phyloP scores from a whole-genome alignment of 2,329 filamentous ascomycete species.

The Coleophoma cylindrospora region DNA sequence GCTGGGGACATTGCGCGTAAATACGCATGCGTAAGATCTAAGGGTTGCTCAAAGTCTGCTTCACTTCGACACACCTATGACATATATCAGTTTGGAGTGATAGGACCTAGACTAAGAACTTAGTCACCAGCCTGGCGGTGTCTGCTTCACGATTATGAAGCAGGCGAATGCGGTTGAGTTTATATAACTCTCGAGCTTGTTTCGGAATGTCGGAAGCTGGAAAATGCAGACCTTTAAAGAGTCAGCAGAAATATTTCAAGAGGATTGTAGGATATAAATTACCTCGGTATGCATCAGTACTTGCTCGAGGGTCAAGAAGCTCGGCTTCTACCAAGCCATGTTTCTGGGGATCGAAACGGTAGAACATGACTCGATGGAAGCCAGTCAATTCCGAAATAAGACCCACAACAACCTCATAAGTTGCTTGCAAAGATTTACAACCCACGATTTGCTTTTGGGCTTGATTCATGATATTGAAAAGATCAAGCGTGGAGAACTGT shows the following conservation, averaged over 20 bases:
- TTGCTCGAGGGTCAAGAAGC: slow-evolving; percentile 16
- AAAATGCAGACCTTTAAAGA: slow-evolving; percentile 45
- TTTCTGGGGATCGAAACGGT: slow-evolving; percentile 17
- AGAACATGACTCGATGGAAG: slow-evolving; percentile 21
- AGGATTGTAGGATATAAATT: slow-evolving; percentile 1
- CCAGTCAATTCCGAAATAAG: slow-evolving; percentile 18
- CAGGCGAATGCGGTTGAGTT: slow-evolving; percentile 79
- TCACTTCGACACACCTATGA: slow-evolving; percentile 63
- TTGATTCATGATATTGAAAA: slow-evolving; percentile 18
- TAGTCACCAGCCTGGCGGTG: slow-evolving; percentile 58
- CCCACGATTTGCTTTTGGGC: slow-evolving; percentile 13
- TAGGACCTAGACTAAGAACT: too few species aligned
- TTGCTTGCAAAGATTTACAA: slow-evolving; percentile 8
- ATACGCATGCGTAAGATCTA: slow-evolving; percentile 82
- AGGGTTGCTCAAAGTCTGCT: slow-evolving; percentile 64
- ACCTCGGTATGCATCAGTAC: slow-evolving; percentile 16
- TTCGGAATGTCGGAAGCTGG: slow-evolving; percentile 81
- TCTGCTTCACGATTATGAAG: slow-evolving; percentile 78
- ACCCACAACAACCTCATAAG: slow-evolving; percentile 17
- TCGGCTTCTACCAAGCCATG: slow-evolving; percentile 22
- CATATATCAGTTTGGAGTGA: too few species aligned
- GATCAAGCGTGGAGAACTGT: slow-evolving; percentile 13
- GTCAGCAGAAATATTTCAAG: background rate
- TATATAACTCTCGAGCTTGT: slow-evolving; percentile 81
- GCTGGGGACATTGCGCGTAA: slow-evolving; percentile 86